Evolutionary conservation across 192 early-diverging fungal genomes (phyloP).

Genomic region (Podila minutissima): DNA sequence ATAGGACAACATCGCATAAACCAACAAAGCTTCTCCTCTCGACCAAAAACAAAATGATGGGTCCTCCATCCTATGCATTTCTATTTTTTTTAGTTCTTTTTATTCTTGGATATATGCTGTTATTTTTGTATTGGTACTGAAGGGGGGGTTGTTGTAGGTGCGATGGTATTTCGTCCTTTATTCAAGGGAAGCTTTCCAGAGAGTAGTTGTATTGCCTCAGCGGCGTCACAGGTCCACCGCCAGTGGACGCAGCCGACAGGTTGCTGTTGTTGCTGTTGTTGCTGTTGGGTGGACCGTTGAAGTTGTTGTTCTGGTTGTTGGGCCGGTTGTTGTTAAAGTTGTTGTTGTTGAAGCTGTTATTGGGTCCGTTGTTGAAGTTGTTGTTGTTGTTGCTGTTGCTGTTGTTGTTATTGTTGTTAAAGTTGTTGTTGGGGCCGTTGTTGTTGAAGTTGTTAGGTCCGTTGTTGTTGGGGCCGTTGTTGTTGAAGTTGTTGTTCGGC

Average conservation of each 20-base stretch:
- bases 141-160: too few species aligned
- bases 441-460: neutral
- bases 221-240: conserved; percentile 28
- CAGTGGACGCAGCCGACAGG: conserved; percentile 2
- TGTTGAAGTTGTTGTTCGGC: conserved; percentile 13
- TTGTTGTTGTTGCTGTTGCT: neutral
- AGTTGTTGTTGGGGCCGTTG: neutral
- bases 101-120: neutral
- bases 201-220: conserved; percentile 42
- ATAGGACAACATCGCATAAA: too few species aligned
- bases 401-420: neutral
- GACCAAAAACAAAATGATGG: too few species aligned
- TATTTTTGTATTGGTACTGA: neutral
- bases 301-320: conserved; percentile 17
- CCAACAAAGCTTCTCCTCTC: too few species aligned
- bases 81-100: neutral
- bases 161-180: neutral
- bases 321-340: conserved; percentile 7
- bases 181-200: conserved; percentile 36
- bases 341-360: conserved; percentile 20
- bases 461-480: conserved; percentile 6
- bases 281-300: conserved; percentile 11
- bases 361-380: conserved; percentile 17
- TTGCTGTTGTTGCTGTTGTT: conserved; percentile 9
- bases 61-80: too few species aligned